These are phyloP conservation scores for Dinochytrium kinnereticum DNA, from an alignment of 371 early-diverging fungal genomes.

Conservation along the genomic window DNA sequence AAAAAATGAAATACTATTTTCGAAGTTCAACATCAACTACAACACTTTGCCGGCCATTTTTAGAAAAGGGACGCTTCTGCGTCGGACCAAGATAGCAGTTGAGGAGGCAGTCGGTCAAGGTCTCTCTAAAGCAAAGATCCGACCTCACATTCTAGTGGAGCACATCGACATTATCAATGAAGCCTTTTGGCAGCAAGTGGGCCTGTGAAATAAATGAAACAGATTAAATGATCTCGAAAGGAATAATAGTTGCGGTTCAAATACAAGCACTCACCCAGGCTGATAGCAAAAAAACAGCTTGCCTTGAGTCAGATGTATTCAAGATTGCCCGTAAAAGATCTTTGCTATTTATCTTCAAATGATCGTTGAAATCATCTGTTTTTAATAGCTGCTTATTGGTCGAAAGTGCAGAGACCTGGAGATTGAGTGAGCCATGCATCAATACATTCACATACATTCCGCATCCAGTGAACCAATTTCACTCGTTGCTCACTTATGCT, in stretches of 20 bases:
- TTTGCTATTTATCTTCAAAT: too few relatives aligned
- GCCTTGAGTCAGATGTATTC: background rate
- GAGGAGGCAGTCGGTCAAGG: conserved; percentile 10
- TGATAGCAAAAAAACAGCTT: conserved; percentile 15
- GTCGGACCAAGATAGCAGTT: conserved; percentile 44
- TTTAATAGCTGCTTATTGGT: too few relatives aligned
- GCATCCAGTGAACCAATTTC: too few relatives aligned
- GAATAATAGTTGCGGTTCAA: background rate
- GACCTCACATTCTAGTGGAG: conserved; percentile 53
- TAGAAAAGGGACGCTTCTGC: conserved; percentile 84
- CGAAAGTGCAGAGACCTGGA: too few relatives aligned
- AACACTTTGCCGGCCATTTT: conserved; percentile 78
- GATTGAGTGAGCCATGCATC: too few relatives aligned
- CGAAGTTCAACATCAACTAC: conserved; percentile 86
- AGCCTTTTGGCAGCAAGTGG: conserved; percentile 75
- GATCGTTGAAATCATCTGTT: too few relatives aligned
- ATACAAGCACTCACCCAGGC: conserved; percentile 17
- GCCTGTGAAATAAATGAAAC: conserved; percentile 20
- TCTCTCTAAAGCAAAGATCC: background rate
- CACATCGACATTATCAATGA: conserved; percentile 89
- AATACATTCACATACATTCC: too few relatives aligned
- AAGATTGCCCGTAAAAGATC: background rate
- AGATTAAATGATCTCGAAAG: background rate
- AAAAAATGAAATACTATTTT: conserved; percentile 91
- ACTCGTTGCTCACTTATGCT: too few relatives aligned